Evolutionary conservation across 202 grass and related monocot species (phyloP), one percentile per base, ranked within the genome.

Genomic region (Elaeis oleifera): DNA sequence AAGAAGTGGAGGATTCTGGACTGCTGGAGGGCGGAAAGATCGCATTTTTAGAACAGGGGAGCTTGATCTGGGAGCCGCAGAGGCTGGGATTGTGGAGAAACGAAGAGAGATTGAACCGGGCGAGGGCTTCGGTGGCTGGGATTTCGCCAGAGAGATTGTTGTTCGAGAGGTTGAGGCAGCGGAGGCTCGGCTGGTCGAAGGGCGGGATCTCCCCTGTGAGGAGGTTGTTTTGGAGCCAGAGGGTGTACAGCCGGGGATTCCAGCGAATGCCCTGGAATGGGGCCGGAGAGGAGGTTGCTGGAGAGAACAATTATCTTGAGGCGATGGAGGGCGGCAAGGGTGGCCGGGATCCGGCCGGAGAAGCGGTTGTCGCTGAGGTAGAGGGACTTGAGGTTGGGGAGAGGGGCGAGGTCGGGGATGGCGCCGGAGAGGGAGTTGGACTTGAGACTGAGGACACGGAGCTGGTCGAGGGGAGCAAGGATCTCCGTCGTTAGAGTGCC

Each of bases 141-240:
- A 97, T 89, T 64, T 70, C 5, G 27, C 94, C 84, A 2, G 72
- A 74, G 7, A 97, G 82, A 24, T 77, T 81, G 70, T 97, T 97
- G 20, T 18, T 49, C 1, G 88, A 91, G 52, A 92, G 77, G 59
- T 92, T 85, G 60, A 97, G 73, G 50, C 51, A 63, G 19, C 71
- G 82, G 8, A 99, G 94, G 51, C 64, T 82, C 39, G 18, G 25
- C 69, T 99, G 88, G 13, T 27, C 0, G 49, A 99, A 72, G 16
- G 82, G 16, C 17, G 88, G 85, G n/a, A 99, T 49, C 11, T 60
- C 21, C 0, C 94, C 94, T 0, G 65, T 56, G 36, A 99, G 72
- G 27, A 17, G 2, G 59, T 99, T 99, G 51, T 75, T 67, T 63
- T 92, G 74, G 2, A 99, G 71, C 44, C 89, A 51, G 36, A 92